Conservation (phyloP, 1,139 yeast genomes). For the Lizanozyma gosingica region DNA sequence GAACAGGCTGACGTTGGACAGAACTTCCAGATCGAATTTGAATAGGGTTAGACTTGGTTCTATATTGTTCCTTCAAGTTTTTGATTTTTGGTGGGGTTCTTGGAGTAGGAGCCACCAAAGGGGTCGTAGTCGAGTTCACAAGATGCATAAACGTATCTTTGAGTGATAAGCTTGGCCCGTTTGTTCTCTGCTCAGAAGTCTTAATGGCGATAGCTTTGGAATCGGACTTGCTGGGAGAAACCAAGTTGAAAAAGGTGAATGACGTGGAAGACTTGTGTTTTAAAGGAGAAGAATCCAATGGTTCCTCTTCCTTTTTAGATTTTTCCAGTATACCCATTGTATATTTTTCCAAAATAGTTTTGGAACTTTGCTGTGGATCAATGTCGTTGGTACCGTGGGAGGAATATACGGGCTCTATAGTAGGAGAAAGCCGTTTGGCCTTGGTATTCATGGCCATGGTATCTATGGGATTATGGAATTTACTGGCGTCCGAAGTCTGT, state of each 20-base stretch:
- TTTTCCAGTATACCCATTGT: too few species aligned
- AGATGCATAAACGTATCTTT: not conserved
- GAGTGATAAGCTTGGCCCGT: not conserved
- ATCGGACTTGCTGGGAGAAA: not conserved
- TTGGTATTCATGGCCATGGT: conserved; percentile 9
- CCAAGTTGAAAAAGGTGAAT: not conserved
- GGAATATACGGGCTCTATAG: conserved; percentile 13
- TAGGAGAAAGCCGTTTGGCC: conserved; percentile 12
- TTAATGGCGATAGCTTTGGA: not conserved
- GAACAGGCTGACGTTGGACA: conserved; percentile 18
- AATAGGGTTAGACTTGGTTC: conserved; percentile 5
- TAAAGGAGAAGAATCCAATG: not conserved
- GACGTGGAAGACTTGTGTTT: not conserved
- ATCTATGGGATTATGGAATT: conserved; percentile 34
- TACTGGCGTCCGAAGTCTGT: conserved; percentile 2
- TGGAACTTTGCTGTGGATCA: too few species aligned
- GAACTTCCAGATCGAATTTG: conserved; percentile 7
- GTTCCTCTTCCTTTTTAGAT: not conserved
- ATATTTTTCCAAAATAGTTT: not conserved
- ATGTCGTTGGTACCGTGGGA: not conserved
- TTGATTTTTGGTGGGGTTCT: conserved; percentile 14
- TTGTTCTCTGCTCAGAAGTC: not conserved
- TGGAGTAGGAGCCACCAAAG: conserved; percentile 3
- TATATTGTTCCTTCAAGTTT: conserved; percentile 9
- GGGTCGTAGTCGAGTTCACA: not conserved